Base-by-base conservation (phyloP, 495 filamentous ascomycete species). In the Podospora comata region DNA sequence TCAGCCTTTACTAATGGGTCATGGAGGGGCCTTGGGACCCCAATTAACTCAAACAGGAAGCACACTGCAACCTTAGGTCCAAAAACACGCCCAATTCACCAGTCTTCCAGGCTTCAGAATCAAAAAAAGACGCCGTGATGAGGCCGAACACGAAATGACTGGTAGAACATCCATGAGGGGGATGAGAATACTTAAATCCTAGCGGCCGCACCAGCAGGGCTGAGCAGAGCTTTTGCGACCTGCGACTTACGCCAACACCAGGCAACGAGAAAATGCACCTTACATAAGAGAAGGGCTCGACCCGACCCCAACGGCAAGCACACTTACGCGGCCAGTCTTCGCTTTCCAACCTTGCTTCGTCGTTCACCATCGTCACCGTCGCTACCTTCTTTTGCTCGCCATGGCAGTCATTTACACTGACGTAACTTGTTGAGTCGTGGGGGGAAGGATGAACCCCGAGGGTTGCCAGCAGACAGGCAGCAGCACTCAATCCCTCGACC, bases 1-100 rank as follows among this genome's bases (percentile, higher is more conserved):
- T 72, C 71, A 72, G 71, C 71, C 4, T 72, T 72, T 56, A 72
- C 71, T 64, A 72, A 72, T 62, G 18, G 55, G 32, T 48, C 32
- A 28, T 28, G n/a, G 32, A 20, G 55, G 56, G 55, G 27, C 55
- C 20, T 56, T 55, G n/a, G 26, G 53, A 27, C 44, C 11, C 54
- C 65, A 63, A 64, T 32, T 23, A 16, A 53, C 27, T 44, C 27
- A 32, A 64, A 56, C 20, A 62, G 65, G 60, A 69, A 65, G 32
- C 66, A 53, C 32, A 19, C 55, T 60, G 53, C 66, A 34, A 32
- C 66, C 48, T 61, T n/a, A 58, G 28, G 13, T 32, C 27, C 59
- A 27, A 27, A 32, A 61, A 61, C 20, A n/a, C 59, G 23, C 5
- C 23, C 55, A 19, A 61, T 61, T 30, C 27, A 48, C 39, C 39